Percentiles rank a stretch among this genome's conserved stretches.
Evolutionary conservation across 768 basidiomycete genomes (phyloP).

Genomic region (Lactarius sp.): DNA sequence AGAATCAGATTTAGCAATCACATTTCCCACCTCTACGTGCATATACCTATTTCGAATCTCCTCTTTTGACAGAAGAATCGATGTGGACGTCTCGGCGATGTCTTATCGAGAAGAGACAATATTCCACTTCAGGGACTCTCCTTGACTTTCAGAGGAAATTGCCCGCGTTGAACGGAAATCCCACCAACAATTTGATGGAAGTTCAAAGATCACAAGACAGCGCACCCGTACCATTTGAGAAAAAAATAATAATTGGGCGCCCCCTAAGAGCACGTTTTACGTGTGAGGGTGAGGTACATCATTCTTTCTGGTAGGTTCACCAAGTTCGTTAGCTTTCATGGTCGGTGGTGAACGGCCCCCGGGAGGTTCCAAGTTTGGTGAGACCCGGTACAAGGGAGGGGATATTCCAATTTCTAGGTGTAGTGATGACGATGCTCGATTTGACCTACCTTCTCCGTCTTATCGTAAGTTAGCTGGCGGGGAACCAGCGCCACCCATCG

Average conservation of each 20-base stretch:
- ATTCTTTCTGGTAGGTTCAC: background rate
- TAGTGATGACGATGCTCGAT: conserved; percentile 8
- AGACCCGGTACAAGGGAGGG: background rate
- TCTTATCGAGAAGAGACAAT: background rate
- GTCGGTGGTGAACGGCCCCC: background rate
- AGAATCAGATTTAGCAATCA: conserved; percentile 12
- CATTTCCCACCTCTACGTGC: background rate
- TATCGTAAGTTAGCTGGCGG: background rate
- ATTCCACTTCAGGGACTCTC: background rate
- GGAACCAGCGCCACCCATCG: conserved; percentile 12
- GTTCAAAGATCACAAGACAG: background rate
- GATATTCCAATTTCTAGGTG: conserved; percentile 4
- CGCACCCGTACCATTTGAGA: background rate
- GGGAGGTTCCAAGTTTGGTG: background rate
- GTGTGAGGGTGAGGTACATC: background rate
- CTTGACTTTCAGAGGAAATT: background rate
- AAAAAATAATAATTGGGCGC: background rate
- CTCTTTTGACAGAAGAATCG: conserved; percentile 3
- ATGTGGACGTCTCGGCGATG: background rate
- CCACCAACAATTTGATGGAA: background rate
- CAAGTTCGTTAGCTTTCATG: background rate
- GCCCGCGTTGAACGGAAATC: background rate
- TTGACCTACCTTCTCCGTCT: background rate
- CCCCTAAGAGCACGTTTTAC: conserved; percentile 9
- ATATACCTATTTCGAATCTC: conserved; percentile 3